Conservation (phyloP, 148 eudicot species). For the Dianthus caryophyllus region DNA sequence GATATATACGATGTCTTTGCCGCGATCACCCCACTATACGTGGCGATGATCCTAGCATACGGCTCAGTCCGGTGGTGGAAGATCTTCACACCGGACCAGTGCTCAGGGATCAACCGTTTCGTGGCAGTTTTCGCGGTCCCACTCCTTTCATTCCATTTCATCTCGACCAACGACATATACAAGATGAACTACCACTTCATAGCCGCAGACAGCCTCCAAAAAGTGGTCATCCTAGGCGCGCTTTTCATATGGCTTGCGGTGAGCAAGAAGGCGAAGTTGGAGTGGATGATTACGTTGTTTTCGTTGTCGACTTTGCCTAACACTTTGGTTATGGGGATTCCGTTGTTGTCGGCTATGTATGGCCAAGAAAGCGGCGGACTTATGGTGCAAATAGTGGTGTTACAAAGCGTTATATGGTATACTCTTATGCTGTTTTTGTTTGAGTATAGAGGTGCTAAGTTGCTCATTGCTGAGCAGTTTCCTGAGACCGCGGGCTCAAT, state of each 20-base stretch:
- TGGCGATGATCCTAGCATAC: constrained; percentile 91
- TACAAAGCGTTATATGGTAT: constrained; percentile 89
- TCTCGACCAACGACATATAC: constrained; percentile 75
- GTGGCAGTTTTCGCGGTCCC: constrained; percentile 96
- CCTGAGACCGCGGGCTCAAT: constrained; percentile 84
- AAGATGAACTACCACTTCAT: constrained; percentile 89
- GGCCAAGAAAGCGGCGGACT: constrained; percentile 71
- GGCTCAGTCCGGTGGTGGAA: constrained; percentile 98
- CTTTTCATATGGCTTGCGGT: constrained; percentile 62
- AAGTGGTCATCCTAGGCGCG: constrained; percentile 56
- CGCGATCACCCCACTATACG: constrained; percentile 76
- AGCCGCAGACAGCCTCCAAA: constrained; percentile 81
- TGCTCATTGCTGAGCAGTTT: constrained; percentile 78
- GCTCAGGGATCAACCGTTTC: constrained; percentile 94
- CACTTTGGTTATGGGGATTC: constrained; percentile 96
- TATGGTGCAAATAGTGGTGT: constrained; percentile 91
- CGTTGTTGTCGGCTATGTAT: constrained; percentile 80
- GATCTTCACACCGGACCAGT: constrained; percentile 95
- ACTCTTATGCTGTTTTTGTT: constrained; percentile 86
- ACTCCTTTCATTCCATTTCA: constrained; percentile 85
- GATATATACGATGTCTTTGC: constrained; percentile 90
- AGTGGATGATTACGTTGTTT: constrained; percentile 91
- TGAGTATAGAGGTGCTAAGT: constrained; percentile 81
- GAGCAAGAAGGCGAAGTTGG: constrained; percentile 55
- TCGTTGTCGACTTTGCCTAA: constrained; percentile 88